A percentile compares a stretch with the other conserved stretches of the same genome.
Conservation (phyloP, 179 eudicot genomes). For the Beta corolliflora region DNA sequence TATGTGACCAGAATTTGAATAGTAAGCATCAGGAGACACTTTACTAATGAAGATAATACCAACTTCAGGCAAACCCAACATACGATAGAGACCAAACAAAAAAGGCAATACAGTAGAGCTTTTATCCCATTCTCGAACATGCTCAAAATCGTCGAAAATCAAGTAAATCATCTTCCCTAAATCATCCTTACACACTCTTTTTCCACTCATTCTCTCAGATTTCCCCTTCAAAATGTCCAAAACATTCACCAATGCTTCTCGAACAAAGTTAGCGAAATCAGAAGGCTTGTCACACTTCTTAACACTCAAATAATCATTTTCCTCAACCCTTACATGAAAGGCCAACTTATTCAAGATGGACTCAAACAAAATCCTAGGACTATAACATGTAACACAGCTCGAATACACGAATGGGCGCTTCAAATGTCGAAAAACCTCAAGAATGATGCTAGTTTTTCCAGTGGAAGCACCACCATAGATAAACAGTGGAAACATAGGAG, state of each 20-base stretch:
- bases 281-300: slow-evolving; percentile 84
- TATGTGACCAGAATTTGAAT: slow-evolving; percentile 65
- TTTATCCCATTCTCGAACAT: slow-evolving; percentile 84
- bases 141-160: slow-evolving; percentile 74
- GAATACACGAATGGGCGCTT: slow-evolving; percentile 76
- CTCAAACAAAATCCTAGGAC: slow-evolving; percentile 81
- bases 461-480: slow-evolving; percentile 75
- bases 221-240: slow-evolving; percentile 54
- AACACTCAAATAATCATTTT: slow-evolving; percentile 63
- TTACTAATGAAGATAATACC: slow-evolving; percentile 77
- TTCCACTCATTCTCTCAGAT: slow-evolving; percentile 39
- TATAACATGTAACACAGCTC: slow-evolving; percentile 76
- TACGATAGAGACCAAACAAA: slow-evolving; percentile 63
- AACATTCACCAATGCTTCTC: slow-evolving; percentile 56
- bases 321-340: slow-evolving; percentile 60
- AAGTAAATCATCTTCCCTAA: slow-evolving; percentile 84
- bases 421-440: slow-evolving; percentile 60
- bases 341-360: slow-evolving; percentile 73
- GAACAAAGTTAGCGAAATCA: slow-evolving; percentile 69
- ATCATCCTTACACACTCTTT: slow-evolving; percentile 34
- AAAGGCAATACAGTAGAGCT: slow-evolving; percentile 65
- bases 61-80: slow-evolving; percentile 71
- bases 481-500: slow-evolving; percentile 67
- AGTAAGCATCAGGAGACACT: slow-evolving; percentile 73
- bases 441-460: slow-evolving; percentile 72